phyloP scores from a whole-genome alignment of 768 basidiomycete genomes.

The Naganishia vaughanmartiniae region DNA sequence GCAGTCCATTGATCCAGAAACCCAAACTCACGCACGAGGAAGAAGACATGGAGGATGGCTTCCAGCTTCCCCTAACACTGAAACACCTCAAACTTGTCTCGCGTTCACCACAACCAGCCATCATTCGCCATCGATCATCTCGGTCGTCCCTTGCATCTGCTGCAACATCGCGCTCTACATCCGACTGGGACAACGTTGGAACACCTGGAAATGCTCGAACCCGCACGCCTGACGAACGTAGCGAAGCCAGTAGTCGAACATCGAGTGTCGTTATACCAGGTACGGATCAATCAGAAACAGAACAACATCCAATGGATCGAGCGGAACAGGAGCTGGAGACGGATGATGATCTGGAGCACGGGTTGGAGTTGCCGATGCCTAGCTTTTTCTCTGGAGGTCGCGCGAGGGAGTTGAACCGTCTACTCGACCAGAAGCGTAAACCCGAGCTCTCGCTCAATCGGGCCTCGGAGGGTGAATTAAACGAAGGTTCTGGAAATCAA shows the following conservation, averaged over 20 bases:
- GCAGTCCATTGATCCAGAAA: neutral
- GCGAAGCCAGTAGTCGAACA: slow-evolving; percentile 37
- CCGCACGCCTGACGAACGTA: slow-evolving; percentile 23
- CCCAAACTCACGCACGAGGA: slow-evolving; percentile 28
- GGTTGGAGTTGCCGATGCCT: slow-evolving; percentile 41
- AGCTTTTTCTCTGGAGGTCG: slow-evolving; percentile 43
- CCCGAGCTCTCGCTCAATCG: slow-evolving; percentile 33
- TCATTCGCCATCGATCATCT: slow-evolving; percentile 25
- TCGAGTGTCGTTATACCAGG: slow-evolving; percentile 33
- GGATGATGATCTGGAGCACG: slow-evolving; percentile 45
- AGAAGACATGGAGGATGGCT: slow-evolving; percentile 39
- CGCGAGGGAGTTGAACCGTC: slow-evolving; percentile 43
- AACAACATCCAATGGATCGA: slow-evolving; percentile 23
- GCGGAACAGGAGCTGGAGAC: slow-evolving; percentile 27
- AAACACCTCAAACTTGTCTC: slow-evolving; percentile 41
- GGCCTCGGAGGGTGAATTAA: neutral
- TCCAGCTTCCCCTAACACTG: slow-evolving; percentile 45
- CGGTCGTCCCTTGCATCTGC: slow-evolving; percentile 29
- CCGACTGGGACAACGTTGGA: slow-evolving; percentile 30
- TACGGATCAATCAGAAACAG: slow-evolving; percentile 31
- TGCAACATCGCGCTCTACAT: slow-evolving; percentile 10
- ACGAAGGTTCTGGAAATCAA: neutral
- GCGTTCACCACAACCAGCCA: slow-evolving; percentile 22
- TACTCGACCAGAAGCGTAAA: slow-evolving; percentile 47
- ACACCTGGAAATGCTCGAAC: slow-evolving; percentile 28